Evolutionary conservation across 1,139 yeast species (phyloP), one percentile per base, ranked within the genome.

Genomic region (Debaryomyces nepalensis): DNA sequence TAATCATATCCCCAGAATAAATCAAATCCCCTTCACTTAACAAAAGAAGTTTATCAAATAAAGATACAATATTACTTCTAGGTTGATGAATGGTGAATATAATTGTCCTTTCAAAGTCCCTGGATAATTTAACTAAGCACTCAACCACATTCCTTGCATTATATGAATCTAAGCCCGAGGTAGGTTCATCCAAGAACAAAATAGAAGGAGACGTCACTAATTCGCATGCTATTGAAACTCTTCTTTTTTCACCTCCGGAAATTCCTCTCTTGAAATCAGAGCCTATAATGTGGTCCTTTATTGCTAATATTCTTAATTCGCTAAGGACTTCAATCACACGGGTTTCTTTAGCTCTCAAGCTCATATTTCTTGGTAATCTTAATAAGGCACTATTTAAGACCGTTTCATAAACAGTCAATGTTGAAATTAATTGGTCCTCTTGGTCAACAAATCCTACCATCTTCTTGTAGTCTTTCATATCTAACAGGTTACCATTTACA

Each of bases 391-490:
- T 87, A 55, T 90, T 90, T 50, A 91, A 74, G 29, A 93, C 96
- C 0, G 98, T 93, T 64, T 93, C 99, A 59, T 87, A 93, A 2
- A 93, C 99, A 0, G 99, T 91, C 48, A 93, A 73, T 0, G 99
- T 93, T 5, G 98, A 95, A 52, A 93, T 78, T 48, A 93, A 70
- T 50, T 82, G 87, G 58, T 91, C 97, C 54, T 93, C 97, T 64
- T 93, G 99, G 61, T 93, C 98, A n/a, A 93, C 99, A 73, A 90
- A 93, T 0, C 98, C 99, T 47, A 87, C 81, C 10, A 89, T 77
- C 51, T 84, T 83, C 46, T 77, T 75, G 58, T 81, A 85, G 39
- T 80, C 75, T 5, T 61, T 57, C 3, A 61, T 51, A 7, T 52
- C 51, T 30, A 79, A 54, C 14, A 55, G 45, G 43, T 75, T 75